Base-by-base conservation (phyloP, 768 basidiomycete species). In the Antrodiella citrinella region DNA sequence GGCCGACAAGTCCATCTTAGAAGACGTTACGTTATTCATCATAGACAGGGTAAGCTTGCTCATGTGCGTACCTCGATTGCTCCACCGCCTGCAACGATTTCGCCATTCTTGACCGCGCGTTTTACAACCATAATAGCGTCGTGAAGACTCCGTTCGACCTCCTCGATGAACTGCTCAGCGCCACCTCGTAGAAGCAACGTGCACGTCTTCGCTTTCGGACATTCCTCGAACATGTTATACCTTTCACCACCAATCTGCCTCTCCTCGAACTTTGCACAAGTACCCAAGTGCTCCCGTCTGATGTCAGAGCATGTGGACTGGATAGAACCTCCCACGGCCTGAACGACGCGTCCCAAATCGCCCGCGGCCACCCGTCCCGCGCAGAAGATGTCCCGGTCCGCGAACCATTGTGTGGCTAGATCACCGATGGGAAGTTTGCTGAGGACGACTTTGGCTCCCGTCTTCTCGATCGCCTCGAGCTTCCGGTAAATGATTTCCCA, bases 61-160 rank as follows among this genome's bases (percentile, higher is more conserved):
- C 35, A 10, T 38, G 35, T 41, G 59, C 67, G 55, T 62, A 93
- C 94, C 81, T 98, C 96, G 49, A 90, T 86, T 12, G 96, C 96
- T 54, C 96, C 96, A 45, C 96, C 96, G 26, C 96, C 96, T 9
- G 96, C 96, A 26, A 99, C 96, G 46, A 99, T 85, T 49, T 95
- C 89, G 39, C 91, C 92, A 63, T 93, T 98, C 63, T 85, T 86
- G 58, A 99, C 84, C 3, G 96, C 94, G 47, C 96, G 78, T 69
- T 96, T 96, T 41, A 99, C 96, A n/a, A 99, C 94, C 94, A 98
- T 98, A 60, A 98, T 91, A 1, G 95, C 94, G 63, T 99, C 96
- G 62, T 99, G 95, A 57, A 99, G 69, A 80, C 91, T 93, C 50
- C 96, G 74, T 67, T 98, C 95, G 5, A 98, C 94, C 67, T 98